Base-by-base conservation (phyloP, 2,329 filamentous ascomycete genomes). In the Ilyonectria mors-panacis region DNA sequence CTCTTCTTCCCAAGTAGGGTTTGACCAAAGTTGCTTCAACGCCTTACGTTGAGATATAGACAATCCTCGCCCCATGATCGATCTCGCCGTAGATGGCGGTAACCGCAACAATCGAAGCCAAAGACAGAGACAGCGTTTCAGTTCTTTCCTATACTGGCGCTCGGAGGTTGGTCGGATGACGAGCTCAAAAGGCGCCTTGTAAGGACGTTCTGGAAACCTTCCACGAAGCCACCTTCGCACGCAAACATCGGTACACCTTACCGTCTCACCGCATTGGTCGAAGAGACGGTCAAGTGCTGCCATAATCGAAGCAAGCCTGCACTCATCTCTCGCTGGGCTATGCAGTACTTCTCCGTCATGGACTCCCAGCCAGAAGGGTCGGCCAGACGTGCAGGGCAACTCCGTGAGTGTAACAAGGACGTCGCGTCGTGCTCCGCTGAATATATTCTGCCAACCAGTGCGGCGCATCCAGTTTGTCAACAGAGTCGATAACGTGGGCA, bases 211-310 rank as follows among this genome's bases (percentile, higher is more conserved):
- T 26, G 35, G 54, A 39, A 42, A 57, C 17, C 19, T 35, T 7
- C 33, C 54, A 26, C 54, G 35, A 44, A 42, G 54, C 54, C 54
- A 57, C 19, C 33, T 21, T 28, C 54, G 54, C 19, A 44, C 21
- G 21, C 19, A 21, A 44, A 57, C 33, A 28, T 57, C 54, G 21
- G 54, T 42, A 39, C 12, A 44, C 21, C 35, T 57, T 10, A 57
- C 54, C 17, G 35, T 57, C 13, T 57, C 35, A n/a, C 54, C 19
- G 26, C 54, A 57, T 17, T 35, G n/a, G n/a, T 57, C 54, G 26
- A 57, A 44, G 9, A 57, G 54, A 15, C 54, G 54, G 21, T 57
- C 54, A 17, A 57, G 54, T 42, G 54, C 54, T 39, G 54, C 54
- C 12, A 44, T 28, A 13, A 57, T 44, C 17, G 28, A 44, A 6